These are phyloP conservation scores for Leccinum rimulosum DNA, from an alignment of 768 basidiomycete species.

Conservation along the genomic window DNA sequence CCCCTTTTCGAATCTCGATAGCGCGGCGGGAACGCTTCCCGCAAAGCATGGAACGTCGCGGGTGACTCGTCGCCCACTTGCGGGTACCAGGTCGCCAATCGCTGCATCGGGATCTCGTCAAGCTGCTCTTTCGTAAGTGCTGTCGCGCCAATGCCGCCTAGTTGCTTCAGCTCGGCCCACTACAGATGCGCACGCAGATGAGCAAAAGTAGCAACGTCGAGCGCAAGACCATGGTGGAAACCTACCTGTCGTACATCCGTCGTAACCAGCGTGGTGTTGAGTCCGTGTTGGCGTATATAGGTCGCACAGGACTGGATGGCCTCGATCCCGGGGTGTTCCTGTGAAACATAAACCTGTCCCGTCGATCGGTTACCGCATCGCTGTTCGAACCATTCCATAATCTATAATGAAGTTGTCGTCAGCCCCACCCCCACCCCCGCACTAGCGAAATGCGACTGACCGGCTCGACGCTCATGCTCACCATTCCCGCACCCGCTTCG, in stretches of 20 bases:
- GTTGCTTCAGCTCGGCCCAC: slow-evolving; percentile 41
- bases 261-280: slow-evolving; percentile 42
- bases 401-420: slow-evolving; percentile 24
- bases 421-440: background rate
- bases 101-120: slow-evolving; percentile 31
- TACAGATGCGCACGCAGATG: slow-evolving; percentile 13
- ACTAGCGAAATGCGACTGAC: slow-evolving; percentile 34
- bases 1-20: slow-evolving; percentile 32
- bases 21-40: slow-evolving; percentile 39
- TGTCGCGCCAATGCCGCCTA: slow-evolving; percentile 43
- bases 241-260: slow-evolving; percentile 42
- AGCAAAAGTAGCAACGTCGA: background rate
- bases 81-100: slow-evolving; percentile 31
- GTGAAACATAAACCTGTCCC: background rate
- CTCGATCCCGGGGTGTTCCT: slow-evolving; percentile 44
- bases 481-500: slow-evolving; percentile 45
- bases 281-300: slow-evolving; percentile 40
- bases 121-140: slow-evolving; percentile 42
- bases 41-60: slow-evolving; percentile 35
- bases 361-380: slow-evolving; percentile 13
- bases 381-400: slow-evolving; percentile 43
- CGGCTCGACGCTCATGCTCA: slow-evolving; percentile 49
- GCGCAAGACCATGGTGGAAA: background rate
- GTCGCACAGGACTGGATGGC: slow-evolving; percentile 43
- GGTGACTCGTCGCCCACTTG: slow-evolving; percentile 24